Conservation (phyloP, 2,329 filamentous ascomycete species). For the Fusarium sp. region DNA sequence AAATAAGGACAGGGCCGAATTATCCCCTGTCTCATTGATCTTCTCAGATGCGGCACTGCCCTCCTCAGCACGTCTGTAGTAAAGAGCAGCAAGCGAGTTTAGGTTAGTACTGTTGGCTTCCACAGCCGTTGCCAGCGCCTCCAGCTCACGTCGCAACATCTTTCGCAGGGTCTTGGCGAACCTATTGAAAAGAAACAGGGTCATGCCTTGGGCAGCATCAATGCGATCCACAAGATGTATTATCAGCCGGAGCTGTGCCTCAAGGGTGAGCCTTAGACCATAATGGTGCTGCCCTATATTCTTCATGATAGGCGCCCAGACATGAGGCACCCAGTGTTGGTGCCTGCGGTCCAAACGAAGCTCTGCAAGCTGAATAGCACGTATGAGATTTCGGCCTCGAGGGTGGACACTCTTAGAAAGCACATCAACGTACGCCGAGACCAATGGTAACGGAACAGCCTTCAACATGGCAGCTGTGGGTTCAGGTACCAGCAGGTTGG, state of each 20-base stretch:
- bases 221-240: slow-evolving; percentile 49
- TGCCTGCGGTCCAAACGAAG: slow-evolving; percentile 43
- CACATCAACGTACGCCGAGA: slow-evolving; percentile 64
- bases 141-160: slow-evolving; percentile 47
- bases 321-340: slow-evolving; percentile 48
- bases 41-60: slow-evolving; percentile 13
- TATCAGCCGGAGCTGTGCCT: slow-evolving; percentile 51
- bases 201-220: slow-evolving; percentile 44
- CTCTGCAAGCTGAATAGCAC: slow-evolving; percentile 51
- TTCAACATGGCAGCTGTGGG: slow-evolving; percentile 46
- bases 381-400: slow-evolving; percentile 47
- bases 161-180: slow-evolving; percentile 46
- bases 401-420: slow-evolving; percentile 44
- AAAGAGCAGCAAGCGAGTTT: slow-evolving; percentile 34
- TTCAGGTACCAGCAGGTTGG: slow-evolving; percentile 38
- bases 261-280: slow-evolving; percentile 46
- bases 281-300: slow-evolving; percentile 50
- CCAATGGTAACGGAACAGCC: slow-evolving; percentile 51
- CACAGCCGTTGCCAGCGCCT: slow-evolving; percentile 36
- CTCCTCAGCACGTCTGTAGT: slow-evolving; percentile 31
- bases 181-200: slow-evolving; percentile 43
- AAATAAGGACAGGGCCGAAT: slow-evolving; percentile 35
- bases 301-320: slow-evolving; percentile 55
- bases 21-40: slow-evolving; percentile 9
- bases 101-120: slow-evolving; percentile 23